These are phyloP conservation scores for Saturnispora quitensis DNA, from an alignment of 805 yeast genomes.

Conservation along the genomic window DNA sequence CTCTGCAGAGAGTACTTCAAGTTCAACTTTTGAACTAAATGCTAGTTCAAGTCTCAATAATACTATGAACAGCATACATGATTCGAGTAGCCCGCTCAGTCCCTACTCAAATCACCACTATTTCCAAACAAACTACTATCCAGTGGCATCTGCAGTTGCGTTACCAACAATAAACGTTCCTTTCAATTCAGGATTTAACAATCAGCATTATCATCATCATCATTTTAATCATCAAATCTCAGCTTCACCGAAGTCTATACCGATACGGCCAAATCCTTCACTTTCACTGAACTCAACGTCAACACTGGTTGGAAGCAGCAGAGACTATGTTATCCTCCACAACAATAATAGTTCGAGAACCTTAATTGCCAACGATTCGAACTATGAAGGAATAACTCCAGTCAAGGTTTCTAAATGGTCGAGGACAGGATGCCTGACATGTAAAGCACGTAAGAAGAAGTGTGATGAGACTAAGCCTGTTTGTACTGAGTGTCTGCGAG, in stretches of 20 bases:
- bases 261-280: background rate
- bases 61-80: background rate
- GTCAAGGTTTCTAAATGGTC: slow-evolving; percentile 23
- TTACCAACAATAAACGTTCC: background rate
- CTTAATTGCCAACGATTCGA: background rate
- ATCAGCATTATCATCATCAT: background rate
- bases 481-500: slow-evolving; percentile 24
- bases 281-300: background rate
- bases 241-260: background rate
- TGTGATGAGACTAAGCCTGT: slow-evolving; percentile 49
- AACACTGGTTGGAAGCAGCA: background rate
- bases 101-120: background rate
- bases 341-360: background rate
- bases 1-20: background rate
- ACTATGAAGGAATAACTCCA: background rate
- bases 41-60: background rate
- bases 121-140: background rate
- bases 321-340: background rate
- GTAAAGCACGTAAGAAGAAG: slow-evolving; percentile 43
- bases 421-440: slow-evolving; percentile 41
- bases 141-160: background rate
- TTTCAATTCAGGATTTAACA: background rate
- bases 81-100: background rate
- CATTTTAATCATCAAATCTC: background rate
- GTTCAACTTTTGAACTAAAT: background rate